These are phyloP conservation scores for Lagenidium giganteum DNA, from an alignment of 352 stramenopile species.

Conservation along the genomic window DNA sequence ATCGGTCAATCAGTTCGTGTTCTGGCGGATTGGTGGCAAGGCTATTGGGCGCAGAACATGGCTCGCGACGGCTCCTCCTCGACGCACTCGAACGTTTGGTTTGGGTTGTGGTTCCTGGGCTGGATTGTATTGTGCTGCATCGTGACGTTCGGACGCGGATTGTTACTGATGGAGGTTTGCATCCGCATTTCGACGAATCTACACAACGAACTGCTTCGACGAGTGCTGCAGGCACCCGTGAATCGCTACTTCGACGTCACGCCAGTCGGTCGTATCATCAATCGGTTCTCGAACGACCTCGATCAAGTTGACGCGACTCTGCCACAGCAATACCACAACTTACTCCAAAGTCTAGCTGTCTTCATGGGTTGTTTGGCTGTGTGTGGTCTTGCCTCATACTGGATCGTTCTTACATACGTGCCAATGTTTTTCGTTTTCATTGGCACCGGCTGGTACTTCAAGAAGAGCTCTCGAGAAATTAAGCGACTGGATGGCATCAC, in stretches of 20 bases:
- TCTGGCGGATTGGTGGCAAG: neutral
- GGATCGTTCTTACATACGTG: too few relatives aligned
- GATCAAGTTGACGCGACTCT: conserved; percentile 16
- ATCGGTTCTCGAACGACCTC: conserved; percentile 7
- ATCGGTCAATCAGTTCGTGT: conserved; percentile 22
- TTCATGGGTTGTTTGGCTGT: neutral
- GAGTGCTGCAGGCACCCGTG: conserved; percentile 12
- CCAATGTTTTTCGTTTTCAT: conserved; percentile 30
- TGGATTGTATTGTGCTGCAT: neutral
- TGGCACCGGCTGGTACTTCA: conserved; percentile 70
- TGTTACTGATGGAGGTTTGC: conserved; percentile 1
- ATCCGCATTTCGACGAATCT: conserved; percentile 1
- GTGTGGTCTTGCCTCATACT: conserved; percentile 23
- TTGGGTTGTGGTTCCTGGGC: neutral
- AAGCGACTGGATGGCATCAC: conserved; percentile 90
- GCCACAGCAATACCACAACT: too few relatives aligned
- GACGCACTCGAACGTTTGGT: too few relatives aligned
- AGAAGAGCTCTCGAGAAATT: conserved; percentile 69
- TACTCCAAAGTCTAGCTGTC: conserved; percentile 6
- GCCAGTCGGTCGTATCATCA: conserved; percentile 1
- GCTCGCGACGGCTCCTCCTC: too few relatives aligned
- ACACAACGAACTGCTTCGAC: neutral
- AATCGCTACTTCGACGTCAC: conserved; percentile 18
- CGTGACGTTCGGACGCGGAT: neutral
- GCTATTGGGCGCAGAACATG: neutral